These are phyloP conservation scores for Trichoderma aggressivum DNA, from an alignment of 2,329 filamentous ascomycete genomes.

Conservation along the genomic window DNA sequence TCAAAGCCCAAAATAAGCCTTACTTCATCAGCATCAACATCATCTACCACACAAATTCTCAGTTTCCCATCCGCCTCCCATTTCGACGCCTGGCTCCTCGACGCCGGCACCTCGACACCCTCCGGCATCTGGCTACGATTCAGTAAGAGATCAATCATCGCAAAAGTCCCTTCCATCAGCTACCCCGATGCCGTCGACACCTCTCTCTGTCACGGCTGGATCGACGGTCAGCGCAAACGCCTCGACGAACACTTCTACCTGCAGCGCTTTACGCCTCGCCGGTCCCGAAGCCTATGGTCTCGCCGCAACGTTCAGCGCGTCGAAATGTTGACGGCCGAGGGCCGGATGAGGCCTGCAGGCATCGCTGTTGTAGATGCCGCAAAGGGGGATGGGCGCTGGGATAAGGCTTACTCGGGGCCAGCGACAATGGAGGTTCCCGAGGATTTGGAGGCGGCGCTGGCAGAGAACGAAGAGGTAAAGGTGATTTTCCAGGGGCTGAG, in stretches of 20 bases:
- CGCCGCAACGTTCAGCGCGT: constrained; percentile 56
- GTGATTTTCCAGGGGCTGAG: constrained; percentile 42
- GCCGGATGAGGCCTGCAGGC: constrained; percentile 48
- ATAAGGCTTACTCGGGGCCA: constrained; percentile 51
- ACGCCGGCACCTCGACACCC: constrained; percentile 30
- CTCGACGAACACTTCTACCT: constrained; percentile 47
- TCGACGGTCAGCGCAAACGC: constrained; percentile 52
- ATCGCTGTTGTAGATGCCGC: constrained; percentile 51
- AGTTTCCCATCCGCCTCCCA: constrained; percentile 30
- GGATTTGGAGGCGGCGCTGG: constrained; percentile 47
- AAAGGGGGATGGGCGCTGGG: constrained; percentile 57
- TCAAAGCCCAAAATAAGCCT: neutral
- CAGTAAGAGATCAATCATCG: constrained; percentile 42
- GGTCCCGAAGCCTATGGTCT: constrained; percentile 55
- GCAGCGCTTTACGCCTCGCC: constrained; percentile 57
- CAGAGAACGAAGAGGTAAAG: constrained; percentile 33
- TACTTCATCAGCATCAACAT: neutral
- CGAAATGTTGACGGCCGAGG: constrained; percentile 40
- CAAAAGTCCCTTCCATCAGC: constrained; percentile 42
- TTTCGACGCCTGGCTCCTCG: constrained; percentile 41
- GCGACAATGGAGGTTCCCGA: constrained; percentile 45
- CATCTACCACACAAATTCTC: constrained; percentile 20
- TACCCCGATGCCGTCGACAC: constrained; percentile 52
- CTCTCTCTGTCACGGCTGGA: constrained; percentile 61
- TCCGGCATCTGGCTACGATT: constrained; percentile 47